phyloP scores from a whole-genome alignment of 768 basidiomycete genomes.

The Mycena leptocephala region DNA sequence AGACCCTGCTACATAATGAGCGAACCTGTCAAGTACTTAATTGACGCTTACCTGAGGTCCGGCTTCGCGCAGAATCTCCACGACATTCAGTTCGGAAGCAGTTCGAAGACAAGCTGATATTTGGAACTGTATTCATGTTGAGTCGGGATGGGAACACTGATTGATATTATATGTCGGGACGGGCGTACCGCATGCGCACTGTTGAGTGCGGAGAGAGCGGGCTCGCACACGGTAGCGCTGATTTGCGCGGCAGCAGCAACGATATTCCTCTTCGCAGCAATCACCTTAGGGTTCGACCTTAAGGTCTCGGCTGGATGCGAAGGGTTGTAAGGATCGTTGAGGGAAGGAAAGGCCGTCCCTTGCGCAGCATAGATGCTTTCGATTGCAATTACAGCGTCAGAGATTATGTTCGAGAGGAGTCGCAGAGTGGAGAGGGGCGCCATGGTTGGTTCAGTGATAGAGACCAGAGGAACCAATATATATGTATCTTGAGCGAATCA shows the following conservation, averaged over 20 bases:
- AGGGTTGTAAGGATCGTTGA: slow-evolving; percentile 27
- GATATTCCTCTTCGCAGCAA: slow-evolving; percentile 33
- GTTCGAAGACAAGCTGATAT: slow-evolving; percentile 38
- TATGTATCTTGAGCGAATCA: too few relatives aligned
- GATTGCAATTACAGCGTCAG: neutral
- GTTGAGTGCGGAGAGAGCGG: slow-evolving; percentile 25
- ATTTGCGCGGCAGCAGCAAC: slow-evolving; percentile 47
- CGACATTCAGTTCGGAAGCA: slow-evolving; percentile 49
- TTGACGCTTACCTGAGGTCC: slow-evolving; percentile 44
- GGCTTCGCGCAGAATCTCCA: slow-evolving; percentile 53
- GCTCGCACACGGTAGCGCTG: slow-evolving; percentile 29
- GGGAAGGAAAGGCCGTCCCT: neutral
- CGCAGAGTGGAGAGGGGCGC: neutral
- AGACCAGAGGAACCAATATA: too few relatives aligned
- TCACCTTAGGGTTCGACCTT: slow-evolving; percentile 30
- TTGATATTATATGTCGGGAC: slow-evolving; percentile 5
- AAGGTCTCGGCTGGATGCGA: slow-evolving; percentile 33
- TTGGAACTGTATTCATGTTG: slow-evolving; percentile 24
- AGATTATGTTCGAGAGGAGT: slow-evolving; percentile 1
- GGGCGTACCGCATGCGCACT: too few relatives aligned
- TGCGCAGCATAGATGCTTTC: neutral
- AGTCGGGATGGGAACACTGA: slow-evolving; percentile 11
- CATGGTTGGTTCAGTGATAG: too few relatives aligned
- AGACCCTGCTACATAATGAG: slow-evolving; percentile 43
- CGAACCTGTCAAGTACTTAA: slow-evolving; percentile 4